A percentile compares a stretch with the other conserved stretches of the same genome.
Conservation (phyloP, 306 rosid species). For the Vigna mungo region DNA sequence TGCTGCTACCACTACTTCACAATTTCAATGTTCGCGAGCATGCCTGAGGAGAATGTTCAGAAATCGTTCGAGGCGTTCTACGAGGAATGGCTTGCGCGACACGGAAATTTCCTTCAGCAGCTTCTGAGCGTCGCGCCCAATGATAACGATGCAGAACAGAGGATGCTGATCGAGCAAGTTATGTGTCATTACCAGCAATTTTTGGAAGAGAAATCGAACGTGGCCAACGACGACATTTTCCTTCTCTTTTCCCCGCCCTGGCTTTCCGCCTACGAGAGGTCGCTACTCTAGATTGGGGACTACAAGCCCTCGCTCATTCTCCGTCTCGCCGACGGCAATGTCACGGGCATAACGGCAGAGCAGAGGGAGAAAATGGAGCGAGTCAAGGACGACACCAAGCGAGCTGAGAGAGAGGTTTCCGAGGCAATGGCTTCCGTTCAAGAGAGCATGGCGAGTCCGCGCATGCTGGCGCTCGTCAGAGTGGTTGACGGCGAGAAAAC, state of each 20-base stretch:
- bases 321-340: neutral
- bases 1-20: neutral
- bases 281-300: conserved; percentile 55
- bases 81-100: conserved; percentile 38
- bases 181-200: conserved; percentile 50
- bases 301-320: conserved; percentile 44
- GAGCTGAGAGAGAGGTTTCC: conserved; percentile 9
- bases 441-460: conserved; percentile 32
- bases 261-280: conserved; percentile 49
- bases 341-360: neutral
- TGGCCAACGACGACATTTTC: conserved; percentile 47
- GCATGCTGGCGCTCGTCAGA: neutral
- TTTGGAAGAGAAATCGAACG: conserved; percentile 34
- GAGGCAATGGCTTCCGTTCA: conserved; percentile 10
- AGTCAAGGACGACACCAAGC: neutral
- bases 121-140: neutral
- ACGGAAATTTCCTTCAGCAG: conserved; percentile 31
- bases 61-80: conserved; percentile 29
- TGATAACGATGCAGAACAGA: neutral
- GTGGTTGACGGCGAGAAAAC: conserved; percentile 16
- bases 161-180: conserved; percentile 42
- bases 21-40: neutral
- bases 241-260: conserved; percentile 50
- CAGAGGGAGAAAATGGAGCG: neutral
- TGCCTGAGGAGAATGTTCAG: neutral